Conservation (phyloP, 352 stramenopile species). For the Poterioochromonas sp. region DNA sequence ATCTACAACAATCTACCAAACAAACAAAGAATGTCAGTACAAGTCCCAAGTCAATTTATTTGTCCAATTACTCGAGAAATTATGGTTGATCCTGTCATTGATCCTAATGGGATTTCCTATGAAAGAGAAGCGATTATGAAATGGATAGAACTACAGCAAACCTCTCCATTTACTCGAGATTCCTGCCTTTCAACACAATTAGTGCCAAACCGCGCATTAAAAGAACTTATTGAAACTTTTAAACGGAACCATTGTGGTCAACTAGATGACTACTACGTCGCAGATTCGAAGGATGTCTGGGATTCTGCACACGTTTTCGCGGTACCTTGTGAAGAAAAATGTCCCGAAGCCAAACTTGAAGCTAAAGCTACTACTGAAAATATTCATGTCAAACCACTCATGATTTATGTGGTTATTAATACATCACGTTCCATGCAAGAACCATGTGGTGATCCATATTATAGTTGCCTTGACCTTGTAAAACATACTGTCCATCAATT, state of each 20-base stretch:
- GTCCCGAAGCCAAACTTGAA: too few relatives aligned
- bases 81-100: slow-evolving; percentile 9
- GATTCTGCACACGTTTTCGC: too few relatives aligned
- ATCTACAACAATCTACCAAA: too few relatives aligned
- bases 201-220: not conserved
- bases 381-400: not conserved
- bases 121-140: not conserved
- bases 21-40: too few relatives aligned
- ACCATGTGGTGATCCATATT: not conserved
- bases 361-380: too few relatives aligned
- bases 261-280: too few relatives aligned
- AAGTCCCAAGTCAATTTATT: too few relatives aligned
- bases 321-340: too few relatives aligned
- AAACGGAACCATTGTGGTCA: too few relatives aligned
- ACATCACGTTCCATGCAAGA: not conserved
- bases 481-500: slow-evolving; percentile 8
- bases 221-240: too few relatives aligned
- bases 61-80: slow-evolving; percentile 4
- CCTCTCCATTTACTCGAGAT: slow-evolving; percentile 5
- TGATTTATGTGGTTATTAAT: slow-evolving; percentile 19
- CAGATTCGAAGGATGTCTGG: too few relatives aligned
- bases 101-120: slow-evolving; percentile 10
- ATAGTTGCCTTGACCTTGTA: not conserved
- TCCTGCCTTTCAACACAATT: not conserved
- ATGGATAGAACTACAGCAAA: not conserved